Percentiles rank a stretch among this genome's conserved stretches.
Evolutionary conservation across 768 basidiomycete species (phyloP).

Genomic region (Lactarius hengduanensis): DNA sequence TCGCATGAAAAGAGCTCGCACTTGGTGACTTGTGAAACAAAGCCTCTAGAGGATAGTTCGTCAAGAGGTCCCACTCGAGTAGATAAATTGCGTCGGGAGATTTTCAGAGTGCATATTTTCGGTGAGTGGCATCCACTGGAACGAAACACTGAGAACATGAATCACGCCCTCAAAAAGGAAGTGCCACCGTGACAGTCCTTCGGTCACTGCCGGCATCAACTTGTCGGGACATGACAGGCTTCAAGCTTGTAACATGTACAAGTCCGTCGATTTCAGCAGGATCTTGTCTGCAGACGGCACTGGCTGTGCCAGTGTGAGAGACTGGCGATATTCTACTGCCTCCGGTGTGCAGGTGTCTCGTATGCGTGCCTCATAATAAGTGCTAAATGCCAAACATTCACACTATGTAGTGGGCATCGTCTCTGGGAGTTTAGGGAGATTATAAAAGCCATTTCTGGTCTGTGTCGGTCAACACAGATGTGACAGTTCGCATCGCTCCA

Average conservation of each 20-base stretch:
- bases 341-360: constrained; percentile 40
- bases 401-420: constrained; percentile 54
- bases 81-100: constrained; percentile 8
- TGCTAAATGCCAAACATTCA: constrained; percentile 16
- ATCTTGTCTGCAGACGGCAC: constrained; percentile 76
- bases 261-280: constrained; percentile 49
- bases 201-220: constrained; percentile 5
- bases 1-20: constrained; percentile 3
- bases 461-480: constrained; percentile 44
- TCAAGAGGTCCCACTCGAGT: constrained; percentile 7
- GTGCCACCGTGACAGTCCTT: too few species aligned
- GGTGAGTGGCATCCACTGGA: neutral
- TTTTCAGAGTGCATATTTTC: constrained; percentile 3
- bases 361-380: constrained; percentile 29
- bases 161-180: too few species aligned
- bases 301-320: constrained; percentile 50
- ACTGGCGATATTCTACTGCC: constrained; percentile 51
- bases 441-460: constrained; percentile 63
- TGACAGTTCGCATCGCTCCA: neutral
- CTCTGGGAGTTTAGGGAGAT: constrained; percentile 56
- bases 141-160: constrained; percentile 9
- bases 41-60: constrained; percentile 24
- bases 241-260: constrained; percentile 69
- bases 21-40: constrained; percentile 29
- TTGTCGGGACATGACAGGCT: constrained; percentile 59